These are phyloP conservation scores for Eucalyptus rudis DNA, from an alignment of 345 rosid genomes.

Conservation along the genomic window DNA sequence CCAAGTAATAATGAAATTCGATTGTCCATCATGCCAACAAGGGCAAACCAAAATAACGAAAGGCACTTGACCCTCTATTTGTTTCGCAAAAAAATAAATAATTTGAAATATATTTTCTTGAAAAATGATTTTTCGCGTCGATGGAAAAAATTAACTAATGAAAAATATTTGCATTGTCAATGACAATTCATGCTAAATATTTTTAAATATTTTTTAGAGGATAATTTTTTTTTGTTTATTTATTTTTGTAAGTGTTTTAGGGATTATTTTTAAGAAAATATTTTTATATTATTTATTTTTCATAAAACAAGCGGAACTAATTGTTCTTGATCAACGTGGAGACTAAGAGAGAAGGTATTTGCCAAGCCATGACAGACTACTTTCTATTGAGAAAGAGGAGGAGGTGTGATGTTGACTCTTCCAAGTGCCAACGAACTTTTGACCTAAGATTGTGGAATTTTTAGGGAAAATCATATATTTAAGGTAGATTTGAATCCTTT, in stretches of 20 bases:
- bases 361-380: not conserved
- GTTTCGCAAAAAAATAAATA: accelerated
- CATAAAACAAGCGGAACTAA: accelerated
- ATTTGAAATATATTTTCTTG: no score
- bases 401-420: not conserved
- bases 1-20: not conserved
- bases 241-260: not conserved
- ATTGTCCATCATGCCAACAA: not conserved
- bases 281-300: no score
- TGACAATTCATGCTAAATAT: not conserved
- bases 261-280: not conserved
- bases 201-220: not conserved
- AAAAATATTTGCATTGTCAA: not conserved
- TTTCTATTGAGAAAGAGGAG: not conserved
- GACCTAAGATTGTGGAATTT: not conserved
- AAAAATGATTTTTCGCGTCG: no score
- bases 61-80: no score
- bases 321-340: accelerated
- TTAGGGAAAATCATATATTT: not conserved
- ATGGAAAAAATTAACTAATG: not conserved
- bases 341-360: not conserved
- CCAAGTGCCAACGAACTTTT: not conserved
- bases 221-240: no score
- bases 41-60: not conserved
- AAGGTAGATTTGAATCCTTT: not conserved